A percentile compares a stretch with the other conserved stretches of the same genome.
phyloP scores from a whole-genome alignment of 257 asterid species.

The Ballota nigra region DNA sequence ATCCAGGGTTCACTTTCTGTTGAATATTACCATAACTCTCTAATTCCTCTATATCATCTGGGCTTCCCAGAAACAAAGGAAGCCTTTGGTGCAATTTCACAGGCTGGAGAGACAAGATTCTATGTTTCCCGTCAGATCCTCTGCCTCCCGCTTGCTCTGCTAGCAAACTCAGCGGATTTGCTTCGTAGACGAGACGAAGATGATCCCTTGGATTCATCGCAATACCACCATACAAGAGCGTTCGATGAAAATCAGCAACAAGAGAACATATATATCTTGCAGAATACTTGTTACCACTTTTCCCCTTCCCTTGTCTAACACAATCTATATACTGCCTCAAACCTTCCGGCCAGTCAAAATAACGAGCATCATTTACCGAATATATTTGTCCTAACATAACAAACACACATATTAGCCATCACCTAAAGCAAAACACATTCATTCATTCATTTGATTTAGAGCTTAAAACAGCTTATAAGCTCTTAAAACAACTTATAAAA shows the following conservation, averaged over 20 bases:
- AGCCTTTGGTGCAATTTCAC: constrained; percentile 84
- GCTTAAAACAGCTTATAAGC: too few species aligned
- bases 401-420: background rate
- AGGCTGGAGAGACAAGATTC: constrained; percentile 82
- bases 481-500: too few species aligned
- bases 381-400: constrained; percentile 78
- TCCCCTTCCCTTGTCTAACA: constrained; percentile 86
- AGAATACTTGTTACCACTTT: constrained; percentile 79
- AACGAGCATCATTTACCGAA: constrained; percentile 95
- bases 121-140: constrained; percentile 77
- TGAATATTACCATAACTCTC: constrained; percentile 88
- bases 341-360: constrained; percentile 96
- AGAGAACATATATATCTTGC: constrained; percentile 96
- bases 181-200: constrained; percentile 97
- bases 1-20: constrained; percentile 91
- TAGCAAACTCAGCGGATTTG: constrained; percentile 82
- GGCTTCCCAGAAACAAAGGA: constrained; percentile 82
- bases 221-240: constrained; percentile 83
- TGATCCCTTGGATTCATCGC: constrained; percentile 97
- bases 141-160: constrained; percentile 91
- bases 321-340: constrained; percentile 75
- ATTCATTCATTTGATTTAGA: too few species aligned
- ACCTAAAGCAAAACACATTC: background rate
- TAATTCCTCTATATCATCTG: constrained; percentile 54
- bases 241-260: constrained; percentile 95